phyloP scores from a whole-genome alignment of 2,329 filamentous ascomycete genomes.

The Phialemonium atrogriseum region DNA sequence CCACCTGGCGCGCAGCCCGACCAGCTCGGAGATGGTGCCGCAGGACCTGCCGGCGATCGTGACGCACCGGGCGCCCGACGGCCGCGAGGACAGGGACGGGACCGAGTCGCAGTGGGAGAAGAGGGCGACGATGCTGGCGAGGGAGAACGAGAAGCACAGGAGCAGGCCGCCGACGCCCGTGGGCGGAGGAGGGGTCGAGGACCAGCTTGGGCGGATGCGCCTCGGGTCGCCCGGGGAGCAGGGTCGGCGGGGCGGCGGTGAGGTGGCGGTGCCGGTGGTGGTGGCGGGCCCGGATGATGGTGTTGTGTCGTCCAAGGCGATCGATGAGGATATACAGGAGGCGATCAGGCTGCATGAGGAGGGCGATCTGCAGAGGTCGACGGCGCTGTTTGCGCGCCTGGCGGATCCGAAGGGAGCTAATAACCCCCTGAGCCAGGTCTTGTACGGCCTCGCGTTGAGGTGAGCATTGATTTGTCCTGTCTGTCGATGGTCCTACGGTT shows the following conservation, averaged over 20 bases:
- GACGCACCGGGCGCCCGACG: constrained; percentile 24
- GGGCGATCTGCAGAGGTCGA: constrained; percentile 71
- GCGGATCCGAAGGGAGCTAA: constrained; percentile 80
- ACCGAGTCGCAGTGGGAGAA: constrained; percentile 81
- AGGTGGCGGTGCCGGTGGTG: constrained; percentile 8
- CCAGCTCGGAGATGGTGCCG: constrained; percentile 67
- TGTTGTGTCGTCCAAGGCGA: constrained; percentile 40
- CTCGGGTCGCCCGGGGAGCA: constrained; percentile 12
- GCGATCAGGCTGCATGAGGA: constrained; percentile 90
- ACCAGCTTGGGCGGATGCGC: constrained; percentile 18
- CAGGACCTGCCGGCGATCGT: constrained; percentile 69
- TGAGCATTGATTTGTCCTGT: constrained; percentile 33
- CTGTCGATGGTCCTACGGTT: constrained; percentile 1
- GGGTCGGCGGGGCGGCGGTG: constrained; percentile 5
- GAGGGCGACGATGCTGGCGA: constrained; percentile 80
- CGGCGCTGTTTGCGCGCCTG: constrained; percentile 74
- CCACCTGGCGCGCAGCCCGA: constrained; percentile 51
- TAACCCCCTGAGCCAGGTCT: constrained; percentile 88
- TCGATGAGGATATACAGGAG: constrained; percentile 74
- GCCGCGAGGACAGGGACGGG: constrained; percentile 32
- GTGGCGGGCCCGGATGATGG: constrained; percentile 12
- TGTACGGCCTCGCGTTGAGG: constrained; percentile 88
- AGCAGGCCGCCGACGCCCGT: constrained; percentile 32
- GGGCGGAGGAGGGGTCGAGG: constrained; percentile 6
- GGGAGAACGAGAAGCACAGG: constrained; percentile 43